These are phyloP conservation scores for Fonsecaea multimorphosa DNA, from an alignment of 2,329 filamentous ascomycete species.

Conservation along the genomic window DNA sequence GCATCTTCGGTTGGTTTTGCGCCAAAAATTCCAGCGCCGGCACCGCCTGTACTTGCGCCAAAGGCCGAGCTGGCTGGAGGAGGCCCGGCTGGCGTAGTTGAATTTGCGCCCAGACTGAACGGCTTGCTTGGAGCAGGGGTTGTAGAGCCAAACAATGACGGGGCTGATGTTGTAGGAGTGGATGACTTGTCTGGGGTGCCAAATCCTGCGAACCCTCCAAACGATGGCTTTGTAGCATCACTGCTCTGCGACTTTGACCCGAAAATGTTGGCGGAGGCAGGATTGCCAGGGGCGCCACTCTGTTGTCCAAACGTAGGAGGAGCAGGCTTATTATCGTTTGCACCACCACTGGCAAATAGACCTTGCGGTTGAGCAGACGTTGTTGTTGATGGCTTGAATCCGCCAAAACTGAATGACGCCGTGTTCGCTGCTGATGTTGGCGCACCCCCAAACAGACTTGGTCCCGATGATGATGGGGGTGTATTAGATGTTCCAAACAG, in stretches of 20 bases:
- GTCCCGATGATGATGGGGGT: conserved; percentile 20
- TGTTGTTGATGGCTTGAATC: conserved; percentile 9
- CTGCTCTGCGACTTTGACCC: conserved; percentile 19
- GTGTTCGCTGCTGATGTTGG: conserved; percentile 26
- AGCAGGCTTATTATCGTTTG: conserved; percentile 27
- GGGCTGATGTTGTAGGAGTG: conserved; percentile 39
- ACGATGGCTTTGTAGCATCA: conserved; percentile 23
- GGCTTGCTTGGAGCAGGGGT: conserved; percentile 45
- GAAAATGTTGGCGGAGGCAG: conserved; percentile 20
- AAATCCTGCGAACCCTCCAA: conserved; percentile 28
- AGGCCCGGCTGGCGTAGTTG: conserved; percentile 59
- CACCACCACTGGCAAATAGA: conserved; percentile 16
- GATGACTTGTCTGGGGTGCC: conserved; percentile 33
- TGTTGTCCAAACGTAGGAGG: conserved; percentile 32
- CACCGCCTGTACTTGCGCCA: conserved; percentile 41
- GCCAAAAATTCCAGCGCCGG: conserved; percentile 42
- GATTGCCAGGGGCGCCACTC: conserved; percentile 8
- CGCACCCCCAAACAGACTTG: conserved; percentile 33
- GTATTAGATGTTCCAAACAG: conserved; percentile 36
- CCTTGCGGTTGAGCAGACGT: conserved; percentile 9
- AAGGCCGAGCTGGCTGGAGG: conserved; percentile 47
- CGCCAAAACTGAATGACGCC: conserved; percentile 30
- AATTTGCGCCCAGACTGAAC: conserved; percentile 49
- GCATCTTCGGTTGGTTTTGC: conserved; percentile 40
- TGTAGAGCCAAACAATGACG: conserved; percentile 46